Evolutionary conservation across 208 protist genomes (phyloP), one percentile per base, ranked within the genome.

Genomic region (Borovskyia barvae): DNA sequence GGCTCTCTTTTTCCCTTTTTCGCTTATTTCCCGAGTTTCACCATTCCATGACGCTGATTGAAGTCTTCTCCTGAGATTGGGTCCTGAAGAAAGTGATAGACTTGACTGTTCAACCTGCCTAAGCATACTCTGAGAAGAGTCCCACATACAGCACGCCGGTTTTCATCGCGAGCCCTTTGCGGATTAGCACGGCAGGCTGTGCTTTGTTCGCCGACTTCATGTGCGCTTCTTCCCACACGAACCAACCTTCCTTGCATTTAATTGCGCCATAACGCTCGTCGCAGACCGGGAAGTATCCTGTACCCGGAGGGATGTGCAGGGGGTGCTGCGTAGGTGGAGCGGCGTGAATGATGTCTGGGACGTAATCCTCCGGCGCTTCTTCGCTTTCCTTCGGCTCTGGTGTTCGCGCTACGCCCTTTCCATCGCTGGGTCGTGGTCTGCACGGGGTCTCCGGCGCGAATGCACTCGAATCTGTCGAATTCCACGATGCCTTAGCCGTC

Each of bases 141-240:
- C 72, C 72, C 8, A 61, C 30, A 36, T 94, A 94, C 8, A 94
- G 48, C 8, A 85, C 63, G 20, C 88, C 88, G 1, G 54, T 80
- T 52, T 89, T 90, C 84, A 94, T 94, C 20, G 85, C 88, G 43
- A 94, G 66, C 9, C 85, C 88, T 59, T 90, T 90, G 9, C 88
- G 74, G n/a, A 95, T 75, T 48, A 90, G 67, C 25, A 61, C 50
- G 1, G 76, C 81, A 22, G 85, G 67, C 62, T 91, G 88, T 15
- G 80, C 54, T 42, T 58, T 65, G 35, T 75, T 49, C 0, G 79
- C 29, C 40, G 63, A 82, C 56, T 86, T 78, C 53, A 91, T 76
- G 51, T 82, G 73, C 15, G 77, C 85, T 35, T 80, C 66, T 33
- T 52, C 62, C 83, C 85, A 95, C 5, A 91, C 50, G 36, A 95